phyloP scores from a whole-genome alignment of 208 protist species.

The Leishmania lainsoni region DNA sequence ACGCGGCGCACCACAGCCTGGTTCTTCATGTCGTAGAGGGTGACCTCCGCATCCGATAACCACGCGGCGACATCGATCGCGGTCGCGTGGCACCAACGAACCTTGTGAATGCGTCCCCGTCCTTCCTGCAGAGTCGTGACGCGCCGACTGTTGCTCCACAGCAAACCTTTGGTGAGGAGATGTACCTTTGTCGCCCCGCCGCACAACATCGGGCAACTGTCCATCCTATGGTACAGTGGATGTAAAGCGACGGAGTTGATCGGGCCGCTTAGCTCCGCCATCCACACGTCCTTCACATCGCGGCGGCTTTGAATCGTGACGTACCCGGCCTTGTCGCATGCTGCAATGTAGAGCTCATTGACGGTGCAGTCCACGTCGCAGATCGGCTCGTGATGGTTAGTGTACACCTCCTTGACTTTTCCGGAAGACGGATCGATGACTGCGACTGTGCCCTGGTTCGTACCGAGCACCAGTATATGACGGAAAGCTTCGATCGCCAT shows the following conservation, averaged over 20 bases:
- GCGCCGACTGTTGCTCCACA: constrained; percentile 53
- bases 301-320: constrained; percentile 45
- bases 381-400: constrained; percentile 53
- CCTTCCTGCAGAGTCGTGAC: constrained; percentile 49
- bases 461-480: constrained; percentile 60
- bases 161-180: constrained; percentile 43
- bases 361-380: constrained; percentile 63
- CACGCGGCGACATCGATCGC: constrained; percentile 59
- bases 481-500: constrained; percentile 50
- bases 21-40: constrained; percentile 54
- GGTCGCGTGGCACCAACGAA: constrained; percentile 57
- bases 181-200: constrained; percentile 52
- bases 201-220: constrained; percentile 52
- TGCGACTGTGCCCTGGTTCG: constrained; percentile 69
- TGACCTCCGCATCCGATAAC: constrained; percentile 58
- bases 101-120: constrained; percentile 48
- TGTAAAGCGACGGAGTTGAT: constrained; percentile 64
- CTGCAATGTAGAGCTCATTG: constrained; percentile 50
- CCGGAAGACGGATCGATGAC: constrained; percentile 41
- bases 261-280: constrained; percentile 44
- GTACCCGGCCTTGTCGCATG: constrained; percentile 58
- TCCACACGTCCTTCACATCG: constrained; percentile 43
- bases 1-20: constrained; percentile 33
- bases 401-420: constrained; percentile 24
- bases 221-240: constrained; percentile 46